phyloP scores from a whole-genome alignment of 352 stramenopile species.

The Phytopythium boreale region DNA sequence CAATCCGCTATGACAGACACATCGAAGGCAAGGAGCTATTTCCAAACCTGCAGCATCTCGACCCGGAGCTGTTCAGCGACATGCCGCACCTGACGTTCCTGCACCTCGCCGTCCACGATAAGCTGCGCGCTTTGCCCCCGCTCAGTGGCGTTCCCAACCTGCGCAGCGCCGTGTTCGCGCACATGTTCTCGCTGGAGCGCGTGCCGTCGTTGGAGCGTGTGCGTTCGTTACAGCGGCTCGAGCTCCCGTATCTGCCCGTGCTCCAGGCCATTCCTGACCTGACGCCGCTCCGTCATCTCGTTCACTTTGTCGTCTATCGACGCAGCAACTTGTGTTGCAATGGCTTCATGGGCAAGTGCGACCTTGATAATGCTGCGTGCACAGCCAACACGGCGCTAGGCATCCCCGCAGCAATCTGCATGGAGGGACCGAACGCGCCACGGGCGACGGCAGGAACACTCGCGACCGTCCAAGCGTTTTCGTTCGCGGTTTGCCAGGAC shows the following conservation, averaged over 20 bases:
- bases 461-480: slow-evolving; percentile 13
- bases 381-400: not conserved
- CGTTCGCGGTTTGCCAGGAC: slow-evolving; percentile 8
- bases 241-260: slow-evolving; percentile 14
- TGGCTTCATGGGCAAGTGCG: slow-evolving; percentile 23
- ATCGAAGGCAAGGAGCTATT: slow-evolving; percentile 10
- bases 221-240: slow-evolving; percentile 18
- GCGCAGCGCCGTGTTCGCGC: slow-evolving; percentile 25
- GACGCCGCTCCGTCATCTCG: slow-evolving; percentile 9
- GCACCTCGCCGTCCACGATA: slow-evolving; percentile 23
- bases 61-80: slow-evolving; percentile 21
- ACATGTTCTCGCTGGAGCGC: slow-evolving; percentile 9
- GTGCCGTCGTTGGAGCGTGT: slow-evolving; percentile 25
- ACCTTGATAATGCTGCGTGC: slow-evolving; percentile 10
- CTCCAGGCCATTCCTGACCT: slow-evolving; percentile 25
- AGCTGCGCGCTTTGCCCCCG: slow-evolving; percentile 18
- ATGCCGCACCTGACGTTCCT: slow-evolving; percentile 34
- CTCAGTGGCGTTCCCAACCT: slow-evolving; percentile 30
- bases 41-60: slow-evolving; percentile 21
- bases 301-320: slow-evolving; percentile 15
- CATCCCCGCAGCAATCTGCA: slow-evolving; percentile 5
- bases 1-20: slow-evolving; percentile 18
- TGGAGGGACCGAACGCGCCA: not conserved
- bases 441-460: not conserved
- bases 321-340: slow-evolving; percentile 32